Percentiles rank a stretch among this genome's conserved stretches.
Conservation (phyloP, 208 protist genomes). For the Spongospora subterranea region DNA sequence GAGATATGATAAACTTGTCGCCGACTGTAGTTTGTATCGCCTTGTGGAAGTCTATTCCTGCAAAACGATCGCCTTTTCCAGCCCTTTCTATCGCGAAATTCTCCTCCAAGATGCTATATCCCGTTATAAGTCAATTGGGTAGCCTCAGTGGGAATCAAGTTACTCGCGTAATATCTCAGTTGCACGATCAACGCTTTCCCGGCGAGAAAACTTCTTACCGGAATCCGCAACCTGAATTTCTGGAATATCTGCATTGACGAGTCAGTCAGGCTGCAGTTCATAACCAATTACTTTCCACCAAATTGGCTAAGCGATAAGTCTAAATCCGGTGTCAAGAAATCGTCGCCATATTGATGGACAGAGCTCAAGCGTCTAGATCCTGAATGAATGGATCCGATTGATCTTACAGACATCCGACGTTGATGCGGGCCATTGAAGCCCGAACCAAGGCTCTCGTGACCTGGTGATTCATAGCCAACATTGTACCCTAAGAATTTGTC, state of each 20-base stretch:
- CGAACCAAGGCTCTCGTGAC: background rate
- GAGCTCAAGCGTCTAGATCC: conserved; percentile 10
- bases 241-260: conserved; percentile 8
- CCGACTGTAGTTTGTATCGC: background rate
- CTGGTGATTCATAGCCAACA: background rate
- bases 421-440: background rate
- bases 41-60: background rate
- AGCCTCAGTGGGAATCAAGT: background rate
- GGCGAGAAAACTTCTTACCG: background rate
- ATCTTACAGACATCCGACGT: conserved; percentile 3
- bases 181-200: conserved; percentile 10
- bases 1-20: background rate
- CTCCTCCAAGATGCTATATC: conserved; percentile 16
- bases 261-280: background rate
- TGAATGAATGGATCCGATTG: background rate
- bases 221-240: background rate
- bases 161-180: conserved; percentile 38
- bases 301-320: conserved; percentile 42
- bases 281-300: background rate
- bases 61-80: background rate
- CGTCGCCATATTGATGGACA: background rate
- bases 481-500: background rate
- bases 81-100: background rate
- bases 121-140: background rate
- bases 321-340: conserved; percentile 41